Evolutionary conservation across 2,329 filamentous ascomycete genomes (phyloP).

Genomic region (Coniochaeta sp.): DNA sequence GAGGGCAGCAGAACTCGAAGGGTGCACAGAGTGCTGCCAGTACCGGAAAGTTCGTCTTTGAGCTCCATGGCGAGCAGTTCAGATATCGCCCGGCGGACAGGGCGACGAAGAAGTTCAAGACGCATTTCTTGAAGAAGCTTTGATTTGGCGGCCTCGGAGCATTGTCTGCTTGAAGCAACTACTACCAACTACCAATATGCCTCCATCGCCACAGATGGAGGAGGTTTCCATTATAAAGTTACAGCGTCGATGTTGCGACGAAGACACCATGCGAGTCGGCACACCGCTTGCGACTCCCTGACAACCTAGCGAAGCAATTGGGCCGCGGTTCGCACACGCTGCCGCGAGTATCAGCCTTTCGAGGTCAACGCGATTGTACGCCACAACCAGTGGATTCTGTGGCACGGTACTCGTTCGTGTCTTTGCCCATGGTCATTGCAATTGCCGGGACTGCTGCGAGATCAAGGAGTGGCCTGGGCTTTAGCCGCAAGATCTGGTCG

Average conservation of each 20-base stretch:
- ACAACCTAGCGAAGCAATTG: neutral
- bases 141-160: slow-evolving; percentile 32
- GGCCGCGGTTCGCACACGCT: neutral
- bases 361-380: neutral
- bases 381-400: neutral
- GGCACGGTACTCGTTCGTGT: neutral
- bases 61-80: slow-evolving; percentile 83
- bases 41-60: slow-evolving; percentile 46
- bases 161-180: neutral
- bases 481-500: neutral
- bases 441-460: neutral
- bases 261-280: neutral
- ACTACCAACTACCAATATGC: neutral
- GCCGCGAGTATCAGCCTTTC: neutral
- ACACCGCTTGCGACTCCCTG: neutral
- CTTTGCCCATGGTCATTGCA: neutral
- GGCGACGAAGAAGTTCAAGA: slow-evolving; percentile 86
- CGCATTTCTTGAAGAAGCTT: slow-evolving; percentile 68
- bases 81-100: slow-evolving; percentile 75
- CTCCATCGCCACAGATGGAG: neutral
- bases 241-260: neutral
- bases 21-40: slow-evolving; percentile 26
- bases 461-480: neutral
- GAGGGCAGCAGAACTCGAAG: slow-evolving; percentile 11
- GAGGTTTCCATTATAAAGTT: neutral